phyloP scores from a whole-genome alignment of 768 basidiomycete genomes.

The Phlegmacium glaucopus region DNA sequence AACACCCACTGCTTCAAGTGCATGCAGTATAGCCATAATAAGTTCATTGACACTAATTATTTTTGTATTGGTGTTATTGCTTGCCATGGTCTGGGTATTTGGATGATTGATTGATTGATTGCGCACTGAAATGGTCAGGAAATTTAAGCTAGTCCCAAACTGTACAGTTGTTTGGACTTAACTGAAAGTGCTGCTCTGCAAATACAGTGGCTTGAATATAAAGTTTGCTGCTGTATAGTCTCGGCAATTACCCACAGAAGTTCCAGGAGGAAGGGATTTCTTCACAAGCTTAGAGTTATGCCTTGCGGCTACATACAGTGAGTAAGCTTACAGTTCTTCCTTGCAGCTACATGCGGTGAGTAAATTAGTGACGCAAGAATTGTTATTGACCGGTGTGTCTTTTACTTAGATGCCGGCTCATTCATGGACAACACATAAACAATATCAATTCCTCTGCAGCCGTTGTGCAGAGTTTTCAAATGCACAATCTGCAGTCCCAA shows the following conservation, averaged over 20 bases:
- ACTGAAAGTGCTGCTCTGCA: too few relatives aligned
- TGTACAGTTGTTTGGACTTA: too few relatives aligned
- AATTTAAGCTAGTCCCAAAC: too few relatives aligned
- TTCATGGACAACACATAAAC: neutral
- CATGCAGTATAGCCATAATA: neutral
- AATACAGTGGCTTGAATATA: neutral
- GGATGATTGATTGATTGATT: neutral
- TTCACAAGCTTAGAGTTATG: neutral
- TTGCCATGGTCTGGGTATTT: neutral
- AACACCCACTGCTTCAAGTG: neutral
- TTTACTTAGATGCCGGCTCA: neutral
- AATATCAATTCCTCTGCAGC: neutral
- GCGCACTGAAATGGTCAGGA: too few relatives aligned
- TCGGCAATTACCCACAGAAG: neutral
- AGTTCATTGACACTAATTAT: neutral
- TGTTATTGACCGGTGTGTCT: neutral
- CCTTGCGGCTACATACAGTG: neutral
- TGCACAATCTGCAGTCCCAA: neutral
- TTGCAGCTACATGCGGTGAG: neutral
- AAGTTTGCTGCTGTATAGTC: neutral
- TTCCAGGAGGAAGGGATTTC: neutral
- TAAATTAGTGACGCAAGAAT: neutral
- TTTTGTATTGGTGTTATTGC: neutral
- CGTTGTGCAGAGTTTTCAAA: neutral
- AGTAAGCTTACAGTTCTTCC: neutral